A percentile compares a stretch with the other conserved stretches of the same genome.
Conservation (phyloP, 2,329 filamentous ascomycete species). For the Ramichloridium luteum region DNA sequence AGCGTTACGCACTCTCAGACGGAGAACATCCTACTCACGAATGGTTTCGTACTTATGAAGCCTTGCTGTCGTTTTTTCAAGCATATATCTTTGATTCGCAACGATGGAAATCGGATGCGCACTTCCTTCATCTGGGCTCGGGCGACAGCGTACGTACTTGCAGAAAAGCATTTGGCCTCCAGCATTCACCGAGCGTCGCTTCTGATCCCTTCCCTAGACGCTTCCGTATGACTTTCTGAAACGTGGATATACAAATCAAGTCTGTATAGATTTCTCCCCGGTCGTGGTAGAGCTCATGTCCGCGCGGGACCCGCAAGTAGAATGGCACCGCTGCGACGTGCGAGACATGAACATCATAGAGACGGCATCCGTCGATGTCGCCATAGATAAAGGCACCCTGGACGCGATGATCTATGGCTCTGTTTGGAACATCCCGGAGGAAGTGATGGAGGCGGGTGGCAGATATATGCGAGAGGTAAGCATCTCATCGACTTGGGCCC, state of each 20-base stretch:
- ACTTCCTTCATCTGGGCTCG: constrained; percentile 45
- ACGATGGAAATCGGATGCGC: constrained; percentile 24
- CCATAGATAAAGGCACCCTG: constrained; percentile 33
- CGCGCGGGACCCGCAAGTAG: constrained; percentile 33
- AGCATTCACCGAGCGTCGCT: not conserved
- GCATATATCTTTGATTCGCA: constrained; percentile 30
- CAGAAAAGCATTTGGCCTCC: constrained; percentile 1
- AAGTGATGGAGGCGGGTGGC: constrained; percentile 18
- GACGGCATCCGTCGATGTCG: constrained; percentile 38
- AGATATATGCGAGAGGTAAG: constrained; percentile 17
- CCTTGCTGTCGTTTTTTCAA: constrained; percentile 38
- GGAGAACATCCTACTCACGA: constrained; percentile 36
- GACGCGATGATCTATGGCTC: constrained; percentile 25
- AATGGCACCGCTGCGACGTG: constrained; percentile 42
- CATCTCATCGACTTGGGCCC: not conserved
- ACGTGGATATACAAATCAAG: constrained; percentile 40
- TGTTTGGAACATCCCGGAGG: constrained; percentile 21
- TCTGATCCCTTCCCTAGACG: constrained; percentile 29
- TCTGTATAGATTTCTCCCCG: constrained; percentile 46
- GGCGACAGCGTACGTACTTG: constrained; percentile 45
- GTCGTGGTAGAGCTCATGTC: constrained; percentile 44
- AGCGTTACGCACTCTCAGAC: constrained; percentile 32
- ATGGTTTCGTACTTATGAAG: constrained; percentile 41
- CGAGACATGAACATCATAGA: constrained; percentile 35
- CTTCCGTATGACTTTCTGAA: constrained; percentile 37